Evolutionary conservation across 805 yeast genomes (phyloP).

Genomic region (Maudiozyma barnettii): DNA sequence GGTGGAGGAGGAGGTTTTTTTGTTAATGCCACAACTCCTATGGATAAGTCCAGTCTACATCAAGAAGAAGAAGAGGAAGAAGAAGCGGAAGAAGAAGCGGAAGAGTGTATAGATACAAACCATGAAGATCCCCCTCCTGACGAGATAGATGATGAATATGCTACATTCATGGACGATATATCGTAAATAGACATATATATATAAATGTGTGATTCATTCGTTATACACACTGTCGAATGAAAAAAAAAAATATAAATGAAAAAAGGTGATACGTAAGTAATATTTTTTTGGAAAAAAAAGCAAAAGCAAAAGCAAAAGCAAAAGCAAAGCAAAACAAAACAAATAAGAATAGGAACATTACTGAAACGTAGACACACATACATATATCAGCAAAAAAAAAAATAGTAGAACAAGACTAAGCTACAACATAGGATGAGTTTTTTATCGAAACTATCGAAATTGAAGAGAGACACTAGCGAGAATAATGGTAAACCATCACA

Average conservation of each 20-base stretch:
- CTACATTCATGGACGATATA: conserved; percentile 26
- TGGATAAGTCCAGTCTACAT: too few species aligned
- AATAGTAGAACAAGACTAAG: background rate
- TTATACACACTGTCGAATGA: too few species aligned
- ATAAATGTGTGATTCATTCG: background rate
- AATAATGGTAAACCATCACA: background rate
- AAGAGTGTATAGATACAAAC: conserved; percentile 6
- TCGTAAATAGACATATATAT: background rate
- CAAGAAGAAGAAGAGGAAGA: conserved; percentile 6
- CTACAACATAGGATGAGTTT: conserved; percentile 30
- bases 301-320: too few species aligned
- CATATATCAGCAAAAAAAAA: background rate
- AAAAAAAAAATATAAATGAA: too few species aligned
- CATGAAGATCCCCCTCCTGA: too few species aligned
- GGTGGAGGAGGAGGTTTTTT: conserved; percentile 4
- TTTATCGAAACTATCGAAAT: conserved; percentile 21
- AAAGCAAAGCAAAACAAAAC: too few species aligned
- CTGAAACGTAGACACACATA: background rate
- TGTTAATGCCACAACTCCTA: too few species aligned
- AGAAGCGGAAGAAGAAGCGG: conserved; percentile 4
- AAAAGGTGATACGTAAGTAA: too few species aligned
- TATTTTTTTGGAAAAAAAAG: too few species aligned
- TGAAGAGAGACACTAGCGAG: conserved; percentile 13
- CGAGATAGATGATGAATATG: conserved; percentile 20
- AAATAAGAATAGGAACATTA: too few species aligned